Percentiles rank a stretch among this genome's conserved stretches.
These are phyloP conservation scores for Termitomyces sp. DNA, from an alignment of 768 basidiomycete species.

Conservation along the genomic window DNA sequence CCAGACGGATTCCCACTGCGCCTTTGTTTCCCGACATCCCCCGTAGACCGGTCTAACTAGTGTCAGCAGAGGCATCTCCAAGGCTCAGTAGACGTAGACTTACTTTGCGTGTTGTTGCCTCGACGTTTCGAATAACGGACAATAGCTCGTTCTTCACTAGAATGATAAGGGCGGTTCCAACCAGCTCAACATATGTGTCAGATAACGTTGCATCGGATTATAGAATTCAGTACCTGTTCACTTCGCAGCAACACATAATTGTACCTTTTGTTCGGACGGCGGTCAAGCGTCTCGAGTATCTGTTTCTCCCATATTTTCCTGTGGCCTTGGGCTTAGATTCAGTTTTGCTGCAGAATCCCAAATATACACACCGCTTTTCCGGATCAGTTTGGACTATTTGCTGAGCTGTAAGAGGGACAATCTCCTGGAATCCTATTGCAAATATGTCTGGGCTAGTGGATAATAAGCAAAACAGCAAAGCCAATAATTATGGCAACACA, in stretches of 20 bases:
- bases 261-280: conserved; percentile 59
- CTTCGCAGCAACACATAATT: conserved; percentile 87
- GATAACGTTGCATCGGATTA: background rate
- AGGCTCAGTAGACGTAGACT: background rate
- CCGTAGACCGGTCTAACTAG: conserved; percentile 68
- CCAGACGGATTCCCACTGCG: conserved; percentile 89
- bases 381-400: conserved; percentile 97
- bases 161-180: conserved; percentile 90
- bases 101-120: conserved; percentile 89
- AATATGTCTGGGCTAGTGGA: conserved; percentile 78
- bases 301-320: conserved; percentile 87
- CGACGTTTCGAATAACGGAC: conserved; percentile 84
- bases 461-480: conserved; percentile 7
- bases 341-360: background rate
- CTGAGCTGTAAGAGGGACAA: conserved; percentile 95
- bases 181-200: conserved; percentile 54
- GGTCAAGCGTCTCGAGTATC: conserved; percentile 76
- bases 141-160: conserved; percentile 77
- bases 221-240: conserved; percentile 67
- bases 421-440: conserved; percentile 92
- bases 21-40: conserved; percentile 99
- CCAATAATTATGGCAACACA: conserved; percentile 25
- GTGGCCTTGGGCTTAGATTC: background rate
- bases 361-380: conserved; percentile 69
- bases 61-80: background rate